Conservation (phyloP, 371 early-diverging fungal species). For the Saksenaea vasiformis region DNA sequence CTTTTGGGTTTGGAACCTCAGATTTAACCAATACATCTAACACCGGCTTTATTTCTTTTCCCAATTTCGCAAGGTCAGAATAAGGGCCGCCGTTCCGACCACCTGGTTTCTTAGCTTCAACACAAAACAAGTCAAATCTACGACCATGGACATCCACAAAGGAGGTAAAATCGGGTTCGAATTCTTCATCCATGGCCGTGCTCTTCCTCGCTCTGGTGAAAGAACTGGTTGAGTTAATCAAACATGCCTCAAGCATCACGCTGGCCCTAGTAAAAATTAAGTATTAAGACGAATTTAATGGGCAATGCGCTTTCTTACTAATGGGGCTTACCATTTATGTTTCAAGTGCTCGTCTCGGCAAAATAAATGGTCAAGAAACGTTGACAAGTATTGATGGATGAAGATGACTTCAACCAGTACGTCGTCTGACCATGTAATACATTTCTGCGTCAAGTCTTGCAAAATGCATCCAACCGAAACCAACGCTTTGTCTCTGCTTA, state of each 20-base stretch:
- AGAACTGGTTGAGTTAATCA: background rate
- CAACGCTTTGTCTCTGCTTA: background rate
- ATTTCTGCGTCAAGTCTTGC: background rate
- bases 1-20: background rate
- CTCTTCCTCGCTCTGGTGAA: background rate
- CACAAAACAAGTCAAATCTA: constrained; percentile 3
- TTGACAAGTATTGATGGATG: background rate
- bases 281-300: background rate
- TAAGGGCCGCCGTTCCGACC: background rate
- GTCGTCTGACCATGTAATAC: background rate
- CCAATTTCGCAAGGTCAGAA: constrained; percentile 5
- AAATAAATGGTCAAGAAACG: background rate
- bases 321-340: background rate
- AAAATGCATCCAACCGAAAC: background rate
- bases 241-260: background rate
- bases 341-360: background rate
- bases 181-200: constrained; percentile 18
- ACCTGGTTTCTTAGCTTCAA: constrained; percentile 3
- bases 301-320: background rate
- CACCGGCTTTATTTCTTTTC: background rate
- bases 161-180: constrained; percentile 9
- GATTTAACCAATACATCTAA: background rate
- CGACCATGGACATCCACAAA: constrained; percentile 1
- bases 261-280: background rate
- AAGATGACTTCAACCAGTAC: background rate